phyloP scores from a whole-genome alignment of 1,139 yeast species.

The Suhomyces terraborum region DNA sequence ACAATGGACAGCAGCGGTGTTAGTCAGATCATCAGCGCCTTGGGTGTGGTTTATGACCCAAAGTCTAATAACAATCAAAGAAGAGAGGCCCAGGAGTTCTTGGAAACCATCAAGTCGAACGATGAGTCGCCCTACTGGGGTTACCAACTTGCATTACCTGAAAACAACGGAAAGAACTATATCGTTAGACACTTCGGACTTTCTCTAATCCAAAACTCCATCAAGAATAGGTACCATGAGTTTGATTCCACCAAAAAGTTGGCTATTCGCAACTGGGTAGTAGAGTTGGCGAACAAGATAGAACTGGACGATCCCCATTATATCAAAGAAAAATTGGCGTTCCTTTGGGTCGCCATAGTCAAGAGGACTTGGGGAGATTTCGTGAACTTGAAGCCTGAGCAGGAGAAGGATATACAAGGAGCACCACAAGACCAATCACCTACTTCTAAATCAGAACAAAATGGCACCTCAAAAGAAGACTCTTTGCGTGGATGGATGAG shows the following conservation, averaged over 20 bases:
- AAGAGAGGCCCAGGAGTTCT: slow-evolving; percentile 67
- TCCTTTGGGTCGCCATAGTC: slow-evolving; percentile 90
- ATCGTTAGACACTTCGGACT: slow-evolving; percentile 91
- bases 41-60: slow-evolving; percentile 77
- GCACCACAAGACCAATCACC: slow-evolving; percentile 5
- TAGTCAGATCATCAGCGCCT: slow-evolving; percentile 70
- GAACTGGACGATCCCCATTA: slow-evolving; percentile 79
- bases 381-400: not conserved
- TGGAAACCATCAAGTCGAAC: slow-evolving; percentile 73
- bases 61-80: slow-evolving; percentile 64
- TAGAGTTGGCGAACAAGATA: slow-evolving; percentile 69
- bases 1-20: slow-evolving; percentile 69
- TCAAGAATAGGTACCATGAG: slow-evolving; percentile 56
- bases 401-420: slow-evolving; percentile 8
- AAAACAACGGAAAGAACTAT: slow-evolving; percentile 60
- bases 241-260: slow-evolving; percentile 62
- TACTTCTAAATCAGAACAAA: slow-evolving; percentile 11
- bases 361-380: slow-evolving; percentile 86
- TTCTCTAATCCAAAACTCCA: slow-evolving; percentile 73
- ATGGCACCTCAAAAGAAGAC: slow-evolving; percentile 29
- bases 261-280: slow-evolving; percentile 81
- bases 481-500: slow-evolving; percentile 78
- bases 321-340: slow-evolving; percentile 85
- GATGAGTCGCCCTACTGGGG: slow-evolving; percentile 94
- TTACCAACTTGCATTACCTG: slow-evolving; percentile 71